These are phyloP conservation scores for Cryomyces antarcticus DNA, from an alignment of 495 filamentous ascomycete genomes.

Conservation along the genomic window DNA sequence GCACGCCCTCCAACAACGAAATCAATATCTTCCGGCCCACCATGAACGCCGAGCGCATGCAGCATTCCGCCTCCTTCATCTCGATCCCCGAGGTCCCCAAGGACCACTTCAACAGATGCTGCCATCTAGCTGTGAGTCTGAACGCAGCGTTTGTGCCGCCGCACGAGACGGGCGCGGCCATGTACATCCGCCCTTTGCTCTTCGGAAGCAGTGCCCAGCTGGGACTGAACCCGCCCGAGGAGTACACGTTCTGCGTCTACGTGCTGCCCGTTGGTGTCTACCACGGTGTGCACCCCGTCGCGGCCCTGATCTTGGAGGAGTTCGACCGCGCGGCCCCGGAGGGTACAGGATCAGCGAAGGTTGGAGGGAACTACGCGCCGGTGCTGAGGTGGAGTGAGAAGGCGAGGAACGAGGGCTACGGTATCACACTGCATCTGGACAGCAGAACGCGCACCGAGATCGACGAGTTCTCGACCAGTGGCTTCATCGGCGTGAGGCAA, in stretches of 20 bases:
- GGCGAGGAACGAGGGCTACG: conserved; percentile 22
- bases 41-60: conserved; percentile 18
- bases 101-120: conserved; percentile 18
- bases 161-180: conserved; percentile 16
- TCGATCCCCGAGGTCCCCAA: conserved; percentile 22
- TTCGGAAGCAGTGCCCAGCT: conserved; percentile 21
- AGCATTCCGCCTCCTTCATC: conserved; percentile 14
- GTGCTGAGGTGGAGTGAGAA: conserved; percentile 22
- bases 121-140: conserved; percentile 19
- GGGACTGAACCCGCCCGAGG: conserved; percentile 14
- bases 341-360: conserved; percentile 33
- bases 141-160: conserved; percentile 27
- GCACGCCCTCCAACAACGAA: conserved; percentile 11
- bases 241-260: conserved; percentile 24
- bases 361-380: conserved; percentile 42
- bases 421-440: conserved; percentile 28
- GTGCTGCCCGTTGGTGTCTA: conserved; percentile 20
- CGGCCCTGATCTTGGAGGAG: conserved; percentile 29
- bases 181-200: conserved; percentile 26
- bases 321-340: conserved; percentile 36
- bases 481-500: conserved; percentile 17
- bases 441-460: conserved; percentile 22
- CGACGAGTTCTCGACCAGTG: conserved; percentile 27
- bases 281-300: conserved; percentile 19
- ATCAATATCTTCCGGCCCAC: conserved; percentile 25